phyloP scores from a whole-genome alignment of 108 stramenopile species.

The Epipyxis sp. region DNA sequence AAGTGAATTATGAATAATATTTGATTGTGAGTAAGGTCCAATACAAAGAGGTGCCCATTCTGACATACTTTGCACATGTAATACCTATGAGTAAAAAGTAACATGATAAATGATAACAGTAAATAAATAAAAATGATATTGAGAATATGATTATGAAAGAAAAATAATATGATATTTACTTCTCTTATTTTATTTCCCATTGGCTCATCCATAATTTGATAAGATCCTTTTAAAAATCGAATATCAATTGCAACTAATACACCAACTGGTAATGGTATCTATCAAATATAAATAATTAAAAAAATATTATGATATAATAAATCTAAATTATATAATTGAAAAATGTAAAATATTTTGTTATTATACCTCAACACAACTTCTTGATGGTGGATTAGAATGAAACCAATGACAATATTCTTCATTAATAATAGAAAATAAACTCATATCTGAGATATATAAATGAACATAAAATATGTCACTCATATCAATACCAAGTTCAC shows the following conservation, averaged over 20 bases:
- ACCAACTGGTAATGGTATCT: slow-evolving; percentile 66
- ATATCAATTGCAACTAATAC: slow-evolving; percentile 74
- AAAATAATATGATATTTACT: too few species aligned
- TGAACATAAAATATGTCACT: slow-evolving; percentile 88
- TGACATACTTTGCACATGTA: slow-evolving; percentile 90
- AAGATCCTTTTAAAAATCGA: slow-evolving; percentile 62
- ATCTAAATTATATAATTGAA: too few species aligned
- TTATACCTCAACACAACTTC: slow-evolving; percentile 81
- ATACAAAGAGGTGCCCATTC: slow-evolving; percentile 97
- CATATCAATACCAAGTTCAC: too few species aligned
- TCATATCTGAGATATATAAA: slow-evolving; percentile 81
- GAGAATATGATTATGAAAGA: too few species aligned
- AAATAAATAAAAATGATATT: not conserved
- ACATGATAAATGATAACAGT: not conserved
- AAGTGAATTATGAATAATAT: slow-evolving; percentile 63
- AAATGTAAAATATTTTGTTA: too few species aligned
- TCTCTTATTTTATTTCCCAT: not conserved
- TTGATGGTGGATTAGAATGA: slow-evolving; percentile 67
- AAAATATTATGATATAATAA: too few species aligned
- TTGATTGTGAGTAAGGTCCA: slow-evolving; percentile 95
- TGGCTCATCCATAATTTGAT: slow-evolving; percentile 9
- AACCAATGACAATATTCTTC: slow-evolving; percentile 75
- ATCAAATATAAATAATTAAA: too few species aligned
- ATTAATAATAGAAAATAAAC: slow-evolving; percentile 81
- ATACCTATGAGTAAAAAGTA: slow-evolving; percentile 67